phyloP scores from a whole-genome alignment of 805 yeast genomes.

The Kuraishia piskuri region DNA sequence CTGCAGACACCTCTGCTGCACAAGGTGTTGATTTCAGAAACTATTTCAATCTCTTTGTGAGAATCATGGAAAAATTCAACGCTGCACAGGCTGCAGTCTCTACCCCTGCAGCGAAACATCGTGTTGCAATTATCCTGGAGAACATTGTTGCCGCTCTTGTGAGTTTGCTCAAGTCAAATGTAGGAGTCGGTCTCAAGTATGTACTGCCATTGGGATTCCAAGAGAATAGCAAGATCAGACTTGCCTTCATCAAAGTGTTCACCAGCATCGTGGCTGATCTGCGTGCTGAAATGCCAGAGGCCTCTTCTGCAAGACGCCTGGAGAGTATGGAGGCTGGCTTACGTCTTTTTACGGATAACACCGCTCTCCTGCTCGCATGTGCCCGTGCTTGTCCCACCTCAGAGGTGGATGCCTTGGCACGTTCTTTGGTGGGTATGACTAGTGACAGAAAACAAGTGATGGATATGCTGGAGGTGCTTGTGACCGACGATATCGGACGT shows the following conservation, averaged over 20 bases:
- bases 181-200: conserved; percentile 66
- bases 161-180: conserved; percentile 62
- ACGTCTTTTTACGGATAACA: conserved; percentile 18
- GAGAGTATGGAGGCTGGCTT: conserved; percentile 5
- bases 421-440: conserved; percentile 50
- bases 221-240: conserved; percentile 51
- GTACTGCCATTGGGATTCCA: conserved; percentile 78
- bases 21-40: conserved; percentile 54
- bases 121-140: conserved; percentile 47
- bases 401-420: conserved; percentile 66
- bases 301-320: conserved; percentile 4
- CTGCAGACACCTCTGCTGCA: conserved; percentile 26
- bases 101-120: conserved; percentile 31
- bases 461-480: conserved; percentile 42
- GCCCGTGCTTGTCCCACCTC: conserved; percentile 56
- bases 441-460: conserved; percentile 27
- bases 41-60: conserved; percentile 54
- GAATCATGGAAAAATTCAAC: conserved; percentile 39
- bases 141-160: conserved; percentile 59
- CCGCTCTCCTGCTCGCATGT: conserved; percentile 39
- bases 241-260: conserved; percentile 72
- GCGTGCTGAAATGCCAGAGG: conserved; percentile 6
- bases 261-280: conserved; percentile 45
- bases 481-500: conserved; percentile 52
- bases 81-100: conserved; percentile 7